Conservation (phyloP, 2,329 filamentous ascomycete species). For the Diaporthe vaccinii region DNA sequence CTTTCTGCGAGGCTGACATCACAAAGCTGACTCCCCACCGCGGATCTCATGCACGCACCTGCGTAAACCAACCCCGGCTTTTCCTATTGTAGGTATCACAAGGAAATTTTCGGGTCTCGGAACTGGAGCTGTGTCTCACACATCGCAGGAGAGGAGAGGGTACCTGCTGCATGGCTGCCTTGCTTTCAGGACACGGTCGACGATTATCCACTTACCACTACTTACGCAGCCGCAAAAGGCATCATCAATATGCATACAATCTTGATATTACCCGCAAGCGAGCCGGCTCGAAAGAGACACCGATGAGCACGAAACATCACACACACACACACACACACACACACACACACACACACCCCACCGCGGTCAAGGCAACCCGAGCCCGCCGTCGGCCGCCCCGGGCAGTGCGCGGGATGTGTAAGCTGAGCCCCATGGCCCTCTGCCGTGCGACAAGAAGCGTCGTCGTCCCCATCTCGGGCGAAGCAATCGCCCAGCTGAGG, state of each 20-base stretch:
- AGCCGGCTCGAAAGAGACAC: background rate
- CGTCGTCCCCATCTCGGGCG: background rate
- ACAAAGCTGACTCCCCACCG: slow-evolving; percentile 11
- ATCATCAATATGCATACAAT: no score
- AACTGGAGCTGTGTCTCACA: background rate
- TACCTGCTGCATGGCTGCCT: background rate
- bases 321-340: background rate
- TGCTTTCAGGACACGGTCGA: background rate
- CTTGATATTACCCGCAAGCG: background rate
- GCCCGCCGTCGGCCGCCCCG: slow-evolving; percentile 2
- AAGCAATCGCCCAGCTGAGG: background rate
- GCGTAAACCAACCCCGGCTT: background rate
- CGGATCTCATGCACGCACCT: background rate
- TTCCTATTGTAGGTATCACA: background rate
- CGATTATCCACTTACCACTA: background rate
- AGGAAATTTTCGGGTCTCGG: background rate
- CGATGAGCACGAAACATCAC: background rate
- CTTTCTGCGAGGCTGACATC: slow-evolving; percentile 35
- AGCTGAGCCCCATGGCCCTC: background rate
- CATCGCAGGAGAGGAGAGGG: background rate
- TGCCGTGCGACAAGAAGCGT: slow-evolving; percentile 2
- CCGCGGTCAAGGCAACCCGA: background rate
- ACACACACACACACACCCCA: background rate
- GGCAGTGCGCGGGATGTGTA: background rate
- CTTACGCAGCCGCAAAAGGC: no score